Evolutionary conservation across 352 stramenopile genomes (phyloP), one percentile per base, ranked within the genome.

Genomic region (Phytophthora europaea): DNA sequence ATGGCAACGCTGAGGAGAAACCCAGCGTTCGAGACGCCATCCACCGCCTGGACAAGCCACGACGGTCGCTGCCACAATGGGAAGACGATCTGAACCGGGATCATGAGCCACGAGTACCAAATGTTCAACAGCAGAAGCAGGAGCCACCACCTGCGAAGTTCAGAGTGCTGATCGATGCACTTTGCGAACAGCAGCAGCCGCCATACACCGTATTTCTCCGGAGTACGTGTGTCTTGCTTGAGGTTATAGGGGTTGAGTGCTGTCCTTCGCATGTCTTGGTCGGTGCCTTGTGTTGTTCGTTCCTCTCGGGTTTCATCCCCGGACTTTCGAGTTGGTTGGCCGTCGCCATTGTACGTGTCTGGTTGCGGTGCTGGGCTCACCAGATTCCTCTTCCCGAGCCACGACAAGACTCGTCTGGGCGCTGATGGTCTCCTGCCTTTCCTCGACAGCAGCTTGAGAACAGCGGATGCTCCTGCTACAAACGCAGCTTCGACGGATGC

Each of bases 401-500:
- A 53, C 47, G 47, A 53, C 9, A 53, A 28, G 3, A 53, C 8
- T 28, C 20, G 15, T 18, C 9, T 53, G 8, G 47, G 47, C 26
- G 47, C 8, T 28, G 47, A 15, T 15, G 20, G n/a, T 10, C 4
- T 28, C 20, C 8, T 9, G 26, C 20, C 20, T 16, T 15, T 28
- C 7, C 47, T 53, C 0, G 47, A 53, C 3, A 53, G 6, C 10
- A 53, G 10, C 16, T 53, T 53, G 3, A 53, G 20, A 6, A 53
- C 47, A 0, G 47, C 47, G 18, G 47, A 53, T 15, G 47, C 47
- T 18, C 47, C 47, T 31, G 47, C 47, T 15, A 53, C 47, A 53
- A 53, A 53, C 10, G 47, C 47, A 16, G 47, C 47, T 53, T 53
- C 47, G 15, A 53, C 9, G 9, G 47, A 53, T 53, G 47, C 47